Evolutionary conservation across 257 asterid species (phyloP).

Genomic region (Nicotiana tabacum): DNA sequence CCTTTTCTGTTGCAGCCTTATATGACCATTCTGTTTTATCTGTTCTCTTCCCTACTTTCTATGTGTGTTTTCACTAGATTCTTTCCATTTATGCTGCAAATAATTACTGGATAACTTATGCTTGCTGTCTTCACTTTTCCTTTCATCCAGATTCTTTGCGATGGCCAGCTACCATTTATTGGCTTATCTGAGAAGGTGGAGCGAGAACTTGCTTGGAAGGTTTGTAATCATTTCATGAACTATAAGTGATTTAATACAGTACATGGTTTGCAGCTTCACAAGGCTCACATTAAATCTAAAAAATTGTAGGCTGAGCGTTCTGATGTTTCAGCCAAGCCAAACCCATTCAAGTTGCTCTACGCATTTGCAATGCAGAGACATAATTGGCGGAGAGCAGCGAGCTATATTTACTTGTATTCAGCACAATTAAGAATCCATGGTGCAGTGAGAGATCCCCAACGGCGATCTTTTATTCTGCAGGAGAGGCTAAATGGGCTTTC

Average conservation of each 20-base stretch:
- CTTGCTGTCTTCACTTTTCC: constrained; percentile 10
- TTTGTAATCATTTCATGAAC: constrained; percentile 23
- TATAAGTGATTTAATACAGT: constrained; percentile 3
- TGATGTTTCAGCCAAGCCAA: constrained; percentile 75
- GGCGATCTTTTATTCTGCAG: constrained; percentile 57
- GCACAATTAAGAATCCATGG: constrained; percentile 66
- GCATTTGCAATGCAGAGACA: constrained; percentile 89
- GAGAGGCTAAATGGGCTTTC: constrained; percentile 88
- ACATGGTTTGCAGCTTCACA: constrained; percentile 7
- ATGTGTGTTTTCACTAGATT: not conserved
- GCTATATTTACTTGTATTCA: constrained; percentile 62
- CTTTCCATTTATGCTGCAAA: constrained; percentile 11
- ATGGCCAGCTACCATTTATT: constrained; percentile 90
- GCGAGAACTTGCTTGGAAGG: constrained; percentile 97
- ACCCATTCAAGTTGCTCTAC: constrained; percentile 75
- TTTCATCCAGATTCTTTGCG: constrained; percentile 71
- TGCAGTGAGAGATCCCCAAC: constrained; percentile 54
- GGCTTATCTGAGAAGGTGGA: constrained; percentile 86
- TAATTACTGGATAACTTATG: constrained; percentile 9
- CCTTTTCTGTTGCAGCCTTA: constrained; percentile 9
- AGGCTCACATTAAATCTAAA: constrained; percentile 10
- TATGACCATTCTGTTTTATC: not conserved
- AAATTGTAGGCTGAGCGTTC: constrained; percentile 85
- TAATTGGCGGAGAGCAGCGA: constrained; percentile 95
- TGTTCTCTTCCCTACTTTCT: not conserved